phyloP scores from a whole-genome alignment of 2,329 filamentous ascomycete species.

The Pseudomassariella vexata region DNA sequence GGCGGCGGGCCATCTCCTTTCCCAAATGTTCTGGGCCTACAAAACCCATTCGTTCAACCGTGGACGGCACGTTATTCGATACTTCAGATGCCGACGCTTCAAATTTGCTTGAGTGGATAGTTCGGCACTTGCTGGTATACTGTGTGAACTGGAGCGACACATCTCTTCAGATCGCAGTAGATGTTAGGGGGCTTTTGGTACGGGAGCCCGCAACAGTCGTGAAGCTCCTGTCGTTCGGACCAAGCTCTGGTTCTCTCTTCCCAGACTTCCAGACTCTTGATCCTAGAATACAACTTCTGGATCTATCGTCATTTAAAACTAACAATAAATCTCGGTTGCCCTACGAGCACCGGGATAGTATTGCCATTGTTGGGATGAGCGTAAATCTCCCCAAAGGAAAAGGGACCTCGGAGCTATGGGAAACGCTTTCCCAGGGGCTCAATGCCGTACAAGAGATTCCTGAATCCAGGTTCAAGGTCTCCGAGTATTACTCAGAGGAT shows the following conservation, averaged over 20 bases:
- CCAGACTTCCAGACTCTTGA: slow-evolving; percentile 2
- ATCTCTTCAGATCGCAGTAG: not conserved
- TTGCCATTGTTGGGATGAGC: slow-evolving; percentile 8
- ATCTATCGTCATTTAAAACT: slow-evolving; percentile 4
- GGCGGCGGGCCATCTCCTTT: slow-evolving; percentile 1
- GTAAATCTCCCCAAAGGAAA: slow-evolving; percentile 6
- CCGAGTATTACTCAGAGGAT: slow-evolving; percentile 4
- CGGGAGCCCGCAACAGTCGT: not conserved
- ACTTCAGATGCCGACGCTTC: not conserved
- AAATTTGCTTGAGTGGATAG: not conserved
- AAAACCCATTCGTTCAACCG: slow-evolving; percentile 5
- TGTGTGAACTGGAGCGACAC: slow-evolving; percentile 4
- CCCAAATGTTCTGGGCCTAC: not conserved
- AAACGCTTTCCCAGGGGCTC: slow-evolving; percentile 5
- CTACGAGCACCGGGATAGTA: slow-evolving; percentile 1
- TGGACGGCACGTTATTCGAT: slow-evolving; percentile 4
- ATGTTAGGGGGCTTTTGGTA: not conserved
- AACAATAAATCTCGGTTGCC: not conserved
- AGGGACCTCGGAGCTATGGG: slow-evolving; percentile 4
- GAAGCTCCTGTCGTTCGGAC: slow-evolving; percentile 3
- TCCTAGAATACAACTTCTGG: not conserved
- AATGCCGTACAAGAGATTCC: slow-evolving; percentile 6
- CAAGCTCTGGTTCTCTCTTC: slow-evolving; percentile 3
- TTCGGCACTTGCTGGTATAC: slow-evolving; percentile 3
- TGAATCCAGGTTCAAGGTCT: slow-evolving; percentile 4